Evolutionary conservation across 208 protist genomes (phyloP).

Genomic region (Acanthamoeba sp.): DNA sequence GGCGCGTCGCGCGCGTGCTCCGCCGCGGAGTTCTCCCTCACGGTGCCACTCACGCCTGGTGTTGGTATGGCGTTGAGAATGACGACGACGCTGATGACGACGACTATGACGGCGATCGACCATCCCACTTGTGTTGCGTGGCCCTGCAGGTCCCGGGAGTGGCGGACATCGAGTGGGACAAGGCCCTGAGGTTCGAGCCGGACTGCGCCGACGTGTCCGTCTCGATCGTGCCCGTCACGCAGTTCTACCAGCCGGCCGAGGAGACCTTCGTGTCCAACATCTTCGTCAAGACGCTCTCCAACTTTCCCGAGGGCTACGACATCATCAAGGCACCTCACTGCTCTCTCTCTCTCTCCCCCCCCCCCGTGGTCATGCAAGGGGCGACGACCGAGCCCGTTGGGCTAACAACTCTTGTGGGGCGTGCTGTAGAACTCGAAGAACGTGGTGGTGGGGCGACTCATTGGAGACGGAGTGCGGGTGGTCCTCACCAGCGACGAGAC

Average conservation of each 20-base stretch:
- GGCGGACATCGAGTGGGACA: not conserved
- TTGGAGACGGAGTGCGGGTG: not conserved
- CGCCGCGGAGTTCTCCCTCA: not conserved
- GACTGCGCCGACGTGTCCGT: not conserved
- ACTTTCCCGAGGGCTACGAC: not conserved
- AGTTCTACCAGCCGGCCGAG: constrained; percentile 1
- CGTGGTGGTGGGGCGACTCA: not conserved
- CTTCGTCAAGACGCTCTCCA: constrained; percentile 18
- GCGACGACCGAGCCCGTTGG: too few relatives aligned
- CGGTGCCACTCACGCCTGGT: not conserved
- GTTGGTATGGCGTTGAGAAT: not conserved
- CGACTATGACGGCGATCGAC: too few relatives aligned
- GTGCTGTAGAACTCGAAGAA: not conserved
- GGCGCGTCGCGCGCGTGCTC: constrained; percentile 24
- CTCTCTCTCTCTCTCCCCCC: too few relatives aligned
- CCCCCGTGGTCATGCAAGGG: too few relatives aligned
- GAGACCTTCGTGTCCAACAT: constrained; percentile 46
- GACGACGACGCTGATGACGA: too few relatives aligned
- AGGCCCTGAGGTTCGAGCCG: not conserved
- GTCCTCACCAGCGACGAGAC: not conserved
- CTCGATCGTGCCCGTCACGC: not conserved
- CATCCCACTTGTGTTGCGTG: not conserved
- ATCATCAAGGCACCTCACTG: not conserved
- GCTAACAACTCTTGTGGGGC: too few relatives aligned
- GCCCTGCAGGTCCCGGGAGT: not conserved